phyloP scores from a whole-genome alignment of 1,284 basidiomycete species.

The Fomitopsis palustris region DNA sequence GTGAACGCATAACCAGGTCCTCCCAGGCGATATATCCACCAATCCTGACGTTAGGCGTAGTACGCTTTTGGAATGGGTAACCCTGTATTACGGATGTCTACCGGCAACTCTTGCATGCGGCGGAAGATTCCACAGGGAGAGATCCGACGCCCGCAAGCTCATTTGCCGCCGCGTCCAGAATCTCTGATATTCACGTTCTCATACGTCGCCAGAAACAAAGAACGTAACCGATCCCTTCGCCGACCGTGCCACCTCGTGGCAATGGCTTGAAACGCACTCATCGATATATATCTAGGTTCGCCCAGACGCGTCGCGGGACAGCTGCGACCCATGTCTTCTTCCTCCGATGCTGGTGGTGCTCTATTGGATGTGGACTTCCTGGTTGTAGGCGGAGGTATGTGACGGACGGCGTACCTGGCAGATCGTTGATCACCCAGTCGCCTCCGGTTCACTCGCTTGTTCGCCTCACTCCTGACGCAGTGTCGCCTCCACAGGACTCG shows the following conservation, averaged over 20 bases:
- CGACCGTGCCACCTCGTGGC: neutral
- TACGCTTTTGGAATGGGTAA: neutral
- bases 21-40: neutral
- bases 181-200: neutral
- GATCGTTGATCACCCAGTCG: neutral
- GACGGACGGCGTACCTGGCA: neutral
- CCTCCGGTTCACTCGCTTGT: neutral
- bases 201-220: neutral
- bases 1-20: no score
- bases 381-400: conserved; percentile 23
- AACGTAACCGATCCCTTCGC: neutral
- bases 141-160: neutral
- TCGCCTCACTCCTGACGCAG: neutral
- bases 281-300: neutral
- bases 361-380: conserved; percentile 18
- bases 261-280: neutral
- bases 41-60: neutral
- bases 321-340: conserved; percentile 12
- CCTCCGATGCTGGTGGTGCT: conserved; percentile 9
- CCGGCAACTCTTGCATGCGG: neutral
- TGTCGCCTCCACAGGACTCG: conserved; percentile 19
- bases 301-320: neutral
- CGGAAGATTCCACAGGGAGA: neutral
- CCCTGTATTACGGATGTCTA: neutral
- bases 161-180: conserved; percentile 1